Evolutionary conservation across 257 asterid species (phyloP), one percentile per base, ranked within the genome.

Genomic region (Lycium ferocissimum): DNA sequence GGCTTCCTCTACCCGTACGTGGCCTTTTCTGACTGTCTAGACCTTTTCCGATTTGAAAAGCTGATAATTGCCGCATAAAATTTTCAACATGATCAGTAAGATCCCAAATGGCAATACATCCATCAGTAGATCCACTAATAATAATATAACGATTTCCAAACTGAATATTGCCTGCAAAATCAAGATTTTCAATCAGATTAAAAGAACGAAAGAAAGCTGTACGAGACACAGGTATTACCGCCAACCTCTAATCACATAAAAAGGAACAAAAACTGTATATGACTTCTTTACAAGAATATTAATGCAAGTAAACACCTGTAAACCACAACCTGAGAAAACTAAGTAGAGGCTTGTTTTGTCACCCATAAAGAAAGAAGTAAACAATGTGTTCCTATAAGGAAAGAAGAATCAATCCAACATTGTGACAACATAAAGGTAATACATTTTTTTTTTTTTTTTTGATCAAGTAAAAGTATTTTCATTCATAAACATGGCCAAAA

Each of bases 1-100:
- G 98, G 90, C 99, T 96, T 86, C 99, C 99, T 89, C 99, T 92
- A 72, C 98, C 99, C 33, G 99, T 95, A 57, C 91, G 97, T 37
- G 99, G 99, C 69, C 98, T 91, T 87, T 89, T 95, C 90, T 94
- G 98, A 89, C 87, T 83, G 81, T 92, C 98, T 85, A 84, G 89
- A 85, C 78, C 84, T 86, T 89, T 94, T 66, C 91, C 94, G 83
- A 90, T 84, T 82, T 90, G 86, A 85, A 93, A 89, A 73, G 93
- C 84, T 83, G 93, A 87, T 79, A 91, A 83, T 78, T 89, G 91
- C 80, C 76, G 90, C 94, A 96, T 91, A 87, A 96, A 96, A 51
- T 89, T 92, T 86, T 93, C 98, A 73, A 96, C 91, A 81, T 87
- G 89, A 54, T 85, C 92, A 37, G 97, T 94, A 90, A 95, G 90